Evolutionary conservation across 2,329 filamentous ascomycete genomes (phyloP).

Genomic region (Microsporum ferrugineum): DNA sequence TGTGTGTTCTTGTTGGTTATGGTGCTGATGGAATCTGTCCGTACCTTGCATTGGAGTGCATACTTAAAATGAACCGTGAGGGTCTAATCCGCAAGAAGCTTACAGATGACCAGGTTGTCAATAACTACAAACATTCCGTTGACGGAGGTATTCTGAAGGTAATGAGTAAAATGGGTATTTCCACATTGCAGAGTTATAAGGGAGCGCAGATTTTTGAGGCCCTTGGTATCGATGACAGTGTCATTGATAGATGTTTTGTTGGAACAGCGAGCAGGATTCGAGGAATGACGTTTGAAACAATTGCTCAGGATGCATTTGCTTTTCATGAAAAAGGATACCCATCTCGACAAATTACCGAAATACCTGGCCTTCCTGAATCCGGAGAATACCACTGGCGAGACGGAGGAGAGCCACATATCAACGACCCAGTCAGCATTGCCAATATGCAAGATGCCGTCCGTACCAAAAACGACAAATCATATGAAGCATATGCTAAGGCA

Average conservation of each 20-base stretch:
- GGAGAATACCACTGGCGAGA: conserved; percentile 98
- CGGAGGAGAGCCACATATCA: conserved; percentile 87
- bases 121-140: conserved; percentile 94
- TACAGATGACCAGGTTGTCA: conserved; percentile 67
- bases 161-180: conserved; percentile 99
- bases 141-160: conserved; percentile 96
- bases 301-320: conserved; percentile 86
- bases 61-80: conserved; percentile 91
- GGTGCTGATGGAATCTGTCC: conserved; percentile 91
- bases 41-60: conserved; percentile 91
- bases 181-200: conserved; percentile 91
- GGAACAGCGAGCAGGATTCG: conserved; percentile 90
- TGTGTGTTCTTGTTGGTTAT: conserved; percentile 95
- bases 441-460: conserved; percentile 95
- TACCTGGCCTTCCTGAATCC: conserved; percentile 76
- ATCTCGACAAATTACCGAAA: conserved; percentile 60
- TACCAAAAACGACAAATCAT: conserved; percentile 96
- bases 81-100: conserved; percentile 85
- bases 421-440: conserved; percentile 87
- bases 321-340: conserved; percentile 92
- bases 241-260: conserved; percentile 89
- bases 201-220: conserved; percentile 97
- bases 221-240: conserved; percentile 79
- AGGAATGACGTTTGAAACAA: conserved; percentile 84
- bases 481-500: conserved; percentile 85